These are phyloP conservation scores for Bryoglossum gracile DNA, from an alignment of 495 filamentous ascomycete genomes.

Conservation along the genomic window DNA sequence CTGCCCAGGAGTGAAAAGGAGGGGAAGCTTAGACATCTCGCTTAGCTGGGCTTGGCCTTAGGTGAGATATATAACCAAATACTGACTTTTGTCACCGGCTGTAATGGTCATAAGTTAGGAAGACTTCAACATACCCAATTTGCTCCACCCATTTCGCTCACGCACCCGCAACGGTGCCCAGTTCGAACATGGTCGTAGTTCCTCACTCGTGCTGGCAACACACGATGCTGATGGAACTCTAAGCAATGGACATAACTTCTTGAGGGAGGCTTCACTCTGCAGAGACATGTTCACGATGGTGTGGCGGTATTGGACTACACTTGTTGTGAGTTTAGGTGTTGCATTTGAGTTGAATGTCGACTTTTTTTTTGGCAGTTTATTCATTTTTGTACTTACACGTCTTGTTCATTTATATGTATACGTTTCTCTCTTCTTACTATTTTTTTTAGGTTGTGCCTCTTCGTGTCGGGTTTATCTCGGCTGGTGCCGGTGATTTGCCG, in stretches of 20 bases:
- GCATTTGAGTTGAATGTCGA: conserved; percentile 21
- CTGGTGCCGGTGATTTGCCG: too few relatives aligned
- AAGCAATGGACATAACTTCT: conserved; percentile 28
- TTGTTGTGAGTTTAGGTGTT: conserved; percentile 24
- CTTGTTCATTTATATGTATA: too few relatives aligned
- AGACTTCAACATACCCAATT: conserved; percentile 22
- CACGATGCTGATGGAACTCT: conserved; percentile 27
- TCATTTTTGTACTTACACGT: not conserved
- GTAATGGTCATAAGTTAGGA: conserved; percentile 24
- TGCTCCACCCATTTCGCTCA: conserved; percentile 19
- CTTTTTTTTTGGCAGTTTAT: conserved; percentile 19
- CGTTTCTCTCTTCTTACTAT: too few relatives aligned
- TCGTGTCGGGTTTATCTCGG: too few relatives aligned
- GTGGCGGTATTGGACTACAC: conserved; percentile 29
- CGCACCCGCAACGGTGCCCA: conserved; percentile 25
- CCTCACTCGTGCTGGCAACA: conserved; percentile 29
- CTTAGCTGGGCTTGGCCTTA: too few relatives aligned
- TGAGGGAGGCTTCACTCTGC: conserved; percentile 31
- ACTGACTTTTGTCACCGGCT: conserved; percentile 15
- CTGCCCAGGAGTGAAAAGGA: too few relatives aligned
- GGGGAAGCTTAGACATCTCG: too few relatives aligned
- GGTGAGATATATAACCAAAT: conserved; percentile 12
- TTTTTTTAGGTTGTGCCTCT: too few relatives aligned
- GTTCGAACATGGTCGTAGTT: conserved; percentile 27
- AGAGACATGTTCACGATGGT: conserved; percentile 28